phyloP scores from a whole-genome alignment of 2,329 filamentous ascomycete species.

The Trichoderma lentiforme region DNA sequence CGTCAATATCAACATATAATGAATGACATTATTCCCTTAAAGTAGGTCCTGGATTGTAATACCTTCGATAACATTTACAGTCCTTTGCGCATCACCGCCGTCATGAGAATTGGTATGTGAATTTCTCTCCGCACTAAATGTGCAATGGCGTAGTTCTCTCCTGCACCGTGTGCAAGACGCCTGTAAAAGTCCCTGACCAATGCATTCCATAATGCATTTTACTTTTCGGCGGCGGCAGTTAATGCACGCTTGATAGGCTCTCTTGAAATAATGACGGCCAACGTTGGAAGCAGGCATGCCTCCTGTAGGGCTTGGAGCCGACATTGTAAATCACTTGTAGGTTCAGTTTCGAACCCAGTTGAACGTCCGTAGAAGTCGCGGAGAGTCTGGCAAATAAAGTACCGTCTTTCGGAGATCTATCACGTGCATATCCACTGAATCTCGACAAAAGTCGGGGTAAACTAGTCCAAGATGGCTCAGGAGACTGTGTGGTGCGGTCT shows the following conservation, averaged over 20 bases:
- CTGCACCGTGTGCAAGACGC: background rate
- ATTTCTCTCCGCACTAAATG: background rate
- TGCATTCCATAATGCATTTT: background rate
- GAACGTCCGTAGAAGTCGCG: background rate
- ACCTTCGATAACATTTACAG: background rate
- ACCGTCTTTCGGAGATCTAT: background rate
- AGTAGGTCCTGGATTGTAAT: background rate
- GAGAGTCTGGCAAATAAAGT: background rate
- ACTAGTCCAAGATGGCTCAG: background rate
- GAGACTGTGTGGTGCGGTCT: background rate
- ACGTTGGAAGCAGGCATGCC: background rate
- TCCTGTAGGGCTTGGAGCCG: background rate
- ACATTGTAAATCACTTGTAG: background rate
- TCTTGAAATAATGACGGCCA: background rate
- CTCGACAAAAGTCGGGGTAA: background rate
- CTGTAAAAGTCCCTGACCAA: background rate
- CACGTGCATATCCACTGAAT: background rate
- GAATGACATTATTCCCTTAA: background rate
- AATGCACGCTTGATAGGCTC: background rate
- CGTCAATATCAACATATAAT: background rate
- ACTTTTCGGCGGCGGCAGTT: background rate
- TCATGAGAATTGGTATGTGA: background rate
- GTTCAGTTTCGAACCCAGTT: background rate
- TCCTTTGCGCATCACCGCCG: background rate
- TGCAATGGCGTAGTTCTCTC: background rate